Conservation (phyloP, 164 flowering plant genomes). For the Tinospora cordifolia region DNA sequence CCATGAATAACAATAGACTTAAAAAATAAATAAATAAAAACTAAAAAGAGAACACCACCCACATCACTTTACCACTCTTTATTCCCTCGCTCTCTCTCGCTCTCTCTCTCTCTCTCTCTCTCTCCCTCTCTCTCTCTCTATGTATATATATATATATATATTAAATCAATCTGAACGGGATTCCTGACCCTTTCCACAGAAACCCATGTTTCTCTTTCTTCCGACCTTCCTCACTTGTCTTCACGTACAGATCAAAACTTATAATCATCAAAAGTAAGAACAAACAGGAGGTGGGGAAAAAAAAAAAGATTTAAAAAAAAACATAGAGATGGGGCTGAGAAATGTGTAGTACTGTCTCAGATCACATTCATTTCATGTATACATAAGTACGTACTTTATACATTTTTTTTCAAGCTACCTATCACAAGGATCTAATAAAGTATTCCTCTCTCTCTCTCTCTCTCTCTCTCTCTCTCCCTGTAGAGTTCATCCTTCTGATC, state of each 20-base stretch:
- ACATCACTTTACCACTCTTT: background rate
- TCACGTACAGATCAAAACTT: background rate
- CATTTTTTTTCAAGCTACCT: background rate
- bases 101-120: no score
- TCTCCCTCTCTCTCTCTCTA: no score
- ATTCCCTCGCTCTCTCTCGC: no score
- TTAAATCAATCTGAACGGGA: background rate
- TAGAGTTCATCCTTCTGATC: background rate
- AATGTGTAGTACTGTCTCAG: background rate
- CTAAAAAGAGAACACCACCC: background rate
- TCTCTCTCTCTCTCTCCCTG: no score
- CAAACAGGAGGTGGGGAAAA: no score
- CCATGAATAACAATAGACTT: background rate
- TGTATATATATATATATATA: no score
- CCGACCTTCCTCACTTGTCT: constrained; percentile 1
- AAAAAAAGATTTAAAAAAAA: no score
- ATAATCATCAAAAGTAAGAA: background rate
- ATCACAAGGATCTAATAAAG: background rate
- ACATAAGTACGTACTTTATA: background rate
- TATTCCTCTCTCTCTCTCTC: background rate
- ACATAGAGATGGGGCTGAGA: background rate
- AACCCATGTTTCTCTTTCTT: background rate
- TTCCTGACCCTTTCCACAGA: background rate
- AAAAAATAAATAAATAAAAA: background rate
- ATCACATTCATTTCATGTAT: background rate